Evolutionary conservation across 495 filamentous ascomycete genomes (phyloP).

Genomic region (Thermothielavioides terrestris): DNA sequence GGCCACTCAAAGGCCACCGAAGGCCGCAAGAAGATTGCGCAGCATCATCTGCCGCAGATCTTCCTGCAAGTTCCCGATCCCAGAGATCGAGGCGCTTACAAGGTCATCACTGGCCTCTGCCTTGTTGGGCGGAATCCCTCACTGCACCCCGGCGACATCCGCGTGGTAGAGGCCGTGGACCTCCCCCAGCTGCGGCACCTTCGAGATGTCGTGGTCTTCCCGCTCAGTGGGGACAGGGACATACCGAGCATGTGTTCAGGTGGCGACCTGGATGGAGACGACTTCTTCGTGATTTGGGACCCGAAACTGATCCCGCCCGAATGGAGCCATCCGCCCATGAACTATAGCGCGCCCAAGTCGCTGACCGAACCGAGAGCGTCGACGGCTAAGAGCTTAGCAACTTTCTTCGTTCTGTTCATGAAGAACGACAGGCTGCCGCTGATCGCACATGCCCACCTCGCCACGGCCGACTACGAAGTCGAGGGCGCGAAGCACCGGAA

Average conservation of each 20-base stretch:
- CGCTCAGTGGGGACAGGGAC: constrained; percentile 73
- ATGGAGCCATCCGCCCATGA: constrained; percentile 69
- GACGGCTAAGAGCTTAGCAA: constrained; percentile 57
- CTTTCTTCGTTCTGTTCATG: constrained; percentile 90
- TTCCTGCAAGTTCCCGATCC: constrained; percentile 68
- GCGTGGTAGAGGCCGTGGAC: constrained; percentile 79
- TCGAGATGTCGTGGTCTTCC: constrained; percentile 78
- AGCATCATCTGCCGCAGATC: constrained; percentile 64
- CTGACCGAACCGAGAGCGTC: constrained; percentile 48
- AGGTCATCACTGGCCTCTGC: constrained; percentile 69
- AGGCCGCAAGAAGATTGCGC: constrained; percentile 25
- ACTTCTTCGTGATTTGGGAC: constrained; percentile 94
- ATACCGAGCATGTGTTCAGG: constrained; percentile 91
- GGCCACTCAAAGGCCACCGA: constrained; percentile 44
- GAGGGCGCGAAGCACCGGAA: constrained; percentile 58
- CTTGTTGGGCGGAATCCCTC: constrained; percentile 88
- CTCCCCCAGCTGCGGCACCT: constrained; percentile 63
- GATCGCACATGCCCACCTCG: constrained; percentile 81
- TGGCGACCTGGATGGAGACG: constrained; percentile 92
- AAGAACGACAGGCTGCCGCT: constrained; percentile 73
- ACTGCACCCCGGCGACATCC: constrained; percentile 86
- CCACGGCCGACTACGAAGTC: constrained; percentile 55
- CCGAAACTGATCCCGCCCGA: constrained; percentile 57
- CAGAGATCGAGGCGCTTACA: constrained; percentile 42
- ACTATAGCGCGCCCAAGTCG: constrained; percentile 49